Conservation (phyloP, 768 basidiomycete genomes). For the Russula lepida region DNA sequence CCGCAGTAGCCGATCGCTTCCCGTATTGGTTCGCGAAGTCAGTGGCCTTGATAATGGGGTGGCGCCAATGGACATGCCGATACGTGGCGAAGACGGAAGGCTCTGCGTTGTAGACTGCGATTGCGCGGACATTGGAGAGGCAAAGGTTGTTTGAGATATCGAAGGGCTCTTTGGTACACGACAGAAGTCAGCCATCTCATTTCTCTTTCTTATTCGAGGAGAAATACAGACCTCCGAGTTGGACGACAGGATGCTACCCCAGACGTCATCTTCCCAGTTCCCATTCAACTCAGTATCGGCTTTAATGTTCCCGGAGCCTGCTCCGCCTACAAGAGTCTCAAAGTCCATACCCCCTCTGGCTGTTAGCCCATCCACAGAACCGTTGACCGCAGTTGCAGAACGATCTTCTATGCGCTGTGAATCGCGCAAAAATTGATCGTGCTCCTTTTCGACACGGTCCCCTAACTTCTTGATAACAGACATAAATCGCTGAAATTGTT, state of each 20-base stretch:
- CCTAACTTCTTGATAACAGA: slow-evolving; percentile 64
- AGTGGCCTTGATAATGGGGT: slow-evolving; percentile 30
- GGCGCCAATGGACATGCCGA: slow-evolving; percentile 25
- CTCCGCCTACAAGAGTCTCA: slow-evolving; percentile 71
- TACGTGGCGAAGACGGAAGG: slow-evolving; percentile 27
- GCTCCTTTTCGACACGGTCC: slow-evolving; percentile 87
- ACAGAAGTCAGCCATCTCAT: neutral
- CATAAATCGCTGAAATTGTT: slow-evolving; percentile 94
- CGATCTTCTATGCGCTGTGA: slow-evolving; percentile 84
- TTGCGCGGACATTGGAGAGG: slow-evolving; percentile 18
- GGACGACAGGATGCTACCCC: slow-evolving; percentile 66
- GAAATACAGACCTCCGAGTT: slow-evolving; percentile 28
- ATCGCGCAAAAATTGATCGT: slow-evolving; percentile 86
- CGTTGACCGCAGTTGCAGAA: slow-evolving; percentile 40
- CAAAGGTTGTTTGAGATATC: slow-evolving; percentile 21
- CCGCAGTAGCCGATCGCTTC: neutral
- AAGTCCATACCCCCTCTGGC: slow-evolving; percentile 65
- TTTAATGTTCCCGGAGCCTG: slow-evolving; percentile 38
- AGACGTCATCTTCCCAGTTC: slow-evolving; percentile 76
- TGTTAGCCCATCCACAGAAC: slow-evolving; percentile 26
- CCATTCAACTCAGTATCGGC: slow-evolving; percentile 36
- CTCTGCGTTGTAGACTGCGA: slow-evolving; percentile 19
- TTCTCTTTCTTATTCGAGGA: neutral
- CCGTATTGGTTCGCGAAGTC: slow-evolving; percentile 31
- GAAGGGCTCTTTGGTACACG: slow-evolving; percentile 24